Evolutionary conservation across 176 grass and related monocot species (phyloP), one percentile per base, ranked within the genome.

Genomic region (Stipa capillata): DNA sequence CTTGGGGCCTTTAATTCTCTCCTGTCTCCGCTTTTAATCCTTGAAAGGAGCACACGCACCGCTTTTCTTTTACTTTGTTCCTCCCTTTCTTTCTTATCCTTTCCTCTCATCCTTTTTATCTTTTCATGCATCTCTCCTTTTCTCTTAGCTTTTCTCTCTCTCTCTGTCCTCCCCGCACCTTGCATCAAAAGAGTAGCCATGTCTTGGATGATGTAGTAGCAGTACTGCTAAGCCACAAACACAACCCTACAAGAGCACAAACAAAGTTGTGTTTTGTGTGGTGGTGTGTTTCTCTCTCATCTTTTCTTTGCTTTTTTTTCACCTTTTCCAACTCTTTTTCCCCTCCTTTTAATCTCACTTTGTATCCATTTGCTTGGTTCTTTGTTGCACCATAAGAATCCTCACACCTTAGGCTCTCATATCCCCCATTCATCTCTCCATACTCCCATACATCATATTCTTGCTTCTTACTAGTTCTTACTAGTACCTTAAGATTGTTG

Each of bases 41-140:
- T 93, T 88, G 90, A 97, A 97, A 97, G 93, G 90, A 93, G 87
- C 88, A 88, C 86, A 83, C 65, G 53, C 73, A 84, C 82, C 79
- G 75, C 89, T 72, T 93, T 97, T 86, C 60, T 78, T 77, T 82
- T 72, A 75, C 85, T 72, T 91, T 80, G 45, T 86, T 86, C 67
- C 57, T 79, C 17, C 48, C 84, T 92, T 92, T 84, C 84, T 87
- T 94, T 92, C 80, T 83, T 73, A 84, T 87, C 80, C 71, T 87
- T 84, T 84, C 84, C 75, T 80, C 64, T 87, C 73, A 70, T 79
- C 65, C 52, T 62, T 75, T 90, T 84, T 84, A 77, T 79, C 86
- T 73, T 68, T 82, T n/a, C n/a, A n/a, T n/a, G 64, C 78, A 72
- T 83, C 81, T 54, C 67, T 56, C 54, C 41, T 78, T 82, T 81